phyloP scores from a whole-genome alignment of 768 basidiomycete genomes.

The Amanita muscaria region DNA sequence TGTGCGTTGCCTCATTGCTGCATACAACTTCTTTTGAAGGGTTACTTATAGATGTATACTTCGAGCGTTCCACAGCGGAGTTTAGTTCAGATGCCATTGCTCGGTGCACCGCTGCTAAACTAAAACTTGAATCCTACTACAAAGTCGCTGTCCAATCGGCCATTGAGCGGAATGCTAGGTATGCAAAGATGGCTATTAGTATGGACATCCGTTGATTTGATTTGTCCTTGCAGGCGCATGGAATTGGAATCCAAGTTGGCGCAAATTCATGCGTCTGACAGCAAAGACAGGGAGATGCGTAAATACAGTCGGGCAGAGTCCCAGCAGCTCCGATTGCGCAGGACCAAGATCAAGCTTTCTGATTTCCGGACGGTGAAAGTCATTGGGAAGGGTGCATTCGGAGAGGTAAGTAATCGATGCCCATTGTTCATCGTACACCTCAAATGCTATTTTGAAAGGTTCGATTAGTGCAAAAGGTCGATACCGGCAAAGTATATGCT shows the following conservation, averaged over 20 bases:
- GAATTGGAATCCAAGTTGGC: conserved; percentile 81
- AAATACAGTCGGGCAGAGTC: conserved; percentile 83
- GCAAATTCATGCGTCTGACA: conserved; percentile 66
- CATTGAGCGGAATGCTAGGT: conserved; percentile 93
- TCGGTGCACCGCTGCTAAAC: conserved; percentile 86
- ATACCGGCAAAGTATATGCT: conserved; percentile 96
- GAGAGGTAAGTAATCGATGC: conserved; percentile 57
- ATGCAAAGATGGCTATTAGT: conserved; percentile 10
- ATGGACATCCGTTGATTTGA: not conserved
- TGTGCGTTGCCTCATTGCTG: conserved; percentile 22
- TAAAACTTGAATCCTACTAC: conserved; percentile 97
- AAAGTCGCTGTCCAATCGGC: conserved; percentile 96
- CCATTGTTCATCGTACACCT: not conserved
- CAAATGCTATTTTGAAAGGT: conserved; percentile 41
- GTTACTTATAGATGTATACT: conserved; percentile 70
- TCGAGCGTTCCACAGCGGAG: conserved; percentile 73
- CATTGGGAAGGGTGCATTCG: conserved; percentile 97
- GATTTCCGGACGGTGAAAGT: conserved; percentile 98
- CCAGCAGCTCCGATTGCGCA: conserved; percentile 81
- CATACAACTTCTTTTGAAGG: conserved; percentile 5
- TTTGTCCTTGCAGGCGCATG: conserved; percentile 60
- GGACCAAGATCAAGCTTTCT: conserved; percentile 87
- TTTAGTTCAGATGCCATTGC: conserved; percentile 86
- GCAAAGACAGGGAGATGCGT: conserved; percentile 82
- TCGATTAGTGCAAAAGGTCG: conserved; percentile 90